Percentiles rank a stretch among this genome's conserved stretches.
Evolutionary conservation across 1,284 basidiomycete species (phyloP).

Genomic region (Gomphus bonarii): DNA sequence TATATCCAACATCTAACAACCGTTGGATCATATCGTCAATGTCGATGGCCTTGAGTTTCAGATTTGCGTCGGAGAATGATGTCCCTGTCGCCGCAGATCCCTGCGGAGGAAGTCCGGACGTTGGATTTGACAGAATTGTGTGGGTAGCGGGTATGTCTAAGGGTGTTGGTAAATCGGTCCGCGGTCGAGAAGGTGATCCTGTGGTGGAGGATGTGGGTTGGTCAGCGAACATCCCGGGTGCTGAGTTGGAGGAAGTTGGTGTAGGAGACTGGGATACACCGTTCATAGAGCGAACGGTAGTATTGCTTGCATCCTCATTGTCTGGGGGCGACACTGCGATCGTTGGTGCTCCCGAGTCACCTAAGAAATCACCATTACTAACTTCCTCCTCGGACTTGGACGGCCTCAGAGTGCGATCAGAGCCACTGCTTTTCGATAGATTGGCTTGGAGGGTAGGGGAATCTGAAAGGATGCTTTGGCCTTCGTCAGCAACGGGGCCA

Average conservation of each 20-base stretch:
- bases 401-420: conserved; percentile 15
- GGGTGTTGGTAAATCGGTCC: conserved; percentile 29
- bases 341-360: conserved; percentile 26
- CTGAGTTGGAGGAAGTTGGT: not conserved
- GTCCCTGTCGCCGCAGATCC: conserved; percentile 32
- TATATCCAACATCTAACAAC: conserved; percentile 94
- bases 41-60: conserved; percentile 65
- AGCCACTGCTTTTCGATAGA: conserved; percentile 23
- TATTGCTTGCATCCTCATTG: conserved; percentile 23
- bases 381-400: conserved; percentile 19
- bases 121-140: conserved; percentile 60
- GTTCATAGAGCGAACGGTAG: conserved; percentile 25
- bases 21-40: conserved; percentile 99
- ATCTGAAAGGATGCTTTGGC: conserved; percentile 11
- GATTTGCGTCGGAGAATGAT: conserved; percentile 36
- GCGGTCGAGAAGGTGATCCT: conserved; percentile 25
- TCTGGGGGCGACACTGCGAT: conserved; percentile 45
- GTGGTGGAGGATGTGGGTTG: conserved; percentile 22
- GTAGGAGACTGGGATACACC: conserved; percentile 22
- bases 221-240: conserved; percentile 17
- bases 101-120: conserved; percentile 30
- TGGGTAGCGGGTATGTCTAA: conserved; percentile 65
- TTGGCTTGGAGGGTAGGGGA: conserved; percentile 32
- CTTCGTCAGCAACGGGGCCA: not conserved
- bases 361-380: conserved; percentile 12